Evolutionary conservation across 352 stramenopile species (phyloP), one percentile per base, ranked within the genome.

Genomic region (Pythium brachiatum): DNA sequence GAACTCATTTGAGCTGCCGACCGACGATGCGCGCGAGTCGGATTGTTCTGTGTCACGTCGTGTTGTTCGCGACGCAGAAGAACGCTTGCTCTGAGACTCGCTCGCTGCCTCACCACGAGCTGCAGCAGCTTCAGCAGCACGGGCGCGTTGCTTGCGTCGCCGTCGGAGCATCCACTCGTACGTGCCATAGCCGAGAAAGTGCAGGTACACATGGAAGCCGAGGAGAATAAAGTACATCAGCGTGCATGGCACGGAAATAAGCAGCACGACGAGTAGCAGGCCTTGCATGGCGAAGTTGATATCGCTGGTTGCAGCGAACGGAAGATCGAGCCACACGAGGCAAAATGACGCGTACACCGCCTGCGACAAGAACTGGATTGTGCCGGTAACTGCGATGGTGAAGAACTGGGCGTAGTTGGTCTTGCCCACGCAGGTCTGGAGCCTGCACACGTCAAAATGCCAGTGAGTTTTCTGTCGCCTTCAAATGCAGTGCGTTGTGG

Each of bases 341-440:
- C 76, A 81, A 32, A 82, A 38, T 13, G 61, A 66, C 13, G 75
- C 70, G 50, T 83, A 92, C 20, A 79, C 39, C 7, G 78, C 73
- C 44, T 94, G 85, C 36, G 79, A 57, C 21, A 90, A 53, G 48
- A 92, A 92, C 55, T 94, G 83, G 21, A 90, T 20, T 1, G 75
- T 79, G 15, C 79, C 81, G 29, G 78, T 83, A 59, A 77, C 78
- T 0, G 86, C 86, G 57, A 95, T 83, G 21, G 79, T 92, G 63
- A 94, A 94, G 60, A 95, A 95, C 51, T 94, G 84, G n/a, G 73
- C 83, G 51, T 95, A 95, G 54, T 95, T 95, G 38, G 73, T 66
- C 59, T 83, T 82, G 39, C 84, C 86, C 23, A 95, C 83, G 52
- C 86, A 95, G 5, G 84, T 95, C 61, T 95, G 83, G 12, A 95